Conservation (phyloP, 2,329 filamentous ascomycete species). For the Claviceps fusiformis region DNA sequence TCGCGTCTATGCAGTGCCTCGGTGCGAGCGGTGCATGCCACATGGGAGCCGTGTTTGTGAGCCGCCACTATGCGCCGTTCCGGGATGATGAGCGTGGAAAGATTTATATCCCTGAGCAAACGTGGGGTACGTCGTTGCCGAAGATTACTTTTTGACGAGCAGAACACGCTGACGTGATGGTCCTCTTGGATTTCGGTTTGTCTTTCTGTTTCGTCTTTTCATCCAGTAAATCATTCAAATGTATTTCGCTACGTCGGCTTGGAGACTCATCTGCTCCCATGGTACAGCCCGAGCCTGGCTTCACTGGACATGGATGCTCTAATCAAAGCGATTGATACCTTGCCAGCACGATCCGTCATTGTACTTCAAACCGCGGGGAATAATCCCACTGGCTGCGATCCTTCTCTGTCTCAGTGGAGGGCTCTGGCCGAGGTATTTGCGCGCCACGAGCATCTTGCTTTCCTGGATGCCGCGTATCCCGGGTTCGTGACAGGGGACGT, state of each 20-base stretch:
- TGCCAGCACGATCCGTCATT: neutral
- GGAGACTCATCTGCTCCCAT: neutral
- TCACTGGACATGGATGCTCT: neutral
- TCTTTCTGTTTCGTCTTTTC: too few species aligned
- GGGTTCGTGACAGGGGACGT: neutral
- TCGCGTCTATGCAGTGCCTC: neutral
- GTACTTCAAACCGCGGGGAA: neutral
- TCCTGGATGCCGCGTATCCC: neutral
- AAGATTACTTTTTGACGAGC: neutral
- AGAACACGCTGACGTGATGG: too few species aligned
- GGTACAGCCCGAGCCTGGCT: neutral
- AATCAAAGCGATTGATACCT: neutral
- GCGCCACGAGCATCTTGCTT: neutral
- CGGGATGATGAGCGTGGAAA: neutral
- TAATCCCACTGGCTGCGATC: neutral
- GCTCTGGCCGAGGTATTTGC: neutral
- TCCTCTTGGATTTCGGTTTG: too few species aligned
- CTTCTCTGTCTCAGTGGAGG: neutral
- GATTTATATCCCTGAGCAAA: neutral
- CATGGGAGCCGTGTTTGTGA: neutral
- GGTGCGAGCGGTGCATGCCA: conserved; percentile 1
- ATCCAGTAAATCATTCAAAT: neutral
- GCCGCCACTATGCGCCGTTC: neutral
- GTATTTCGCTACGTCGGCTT: neutral
- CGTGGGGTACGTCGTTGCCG: neutral